These are phyloP conservation scores for Juglanconis juglandina DNA, from an alignment of 2,329 filamentous ascomycete species.

Conservation along the genomic window DNA sequence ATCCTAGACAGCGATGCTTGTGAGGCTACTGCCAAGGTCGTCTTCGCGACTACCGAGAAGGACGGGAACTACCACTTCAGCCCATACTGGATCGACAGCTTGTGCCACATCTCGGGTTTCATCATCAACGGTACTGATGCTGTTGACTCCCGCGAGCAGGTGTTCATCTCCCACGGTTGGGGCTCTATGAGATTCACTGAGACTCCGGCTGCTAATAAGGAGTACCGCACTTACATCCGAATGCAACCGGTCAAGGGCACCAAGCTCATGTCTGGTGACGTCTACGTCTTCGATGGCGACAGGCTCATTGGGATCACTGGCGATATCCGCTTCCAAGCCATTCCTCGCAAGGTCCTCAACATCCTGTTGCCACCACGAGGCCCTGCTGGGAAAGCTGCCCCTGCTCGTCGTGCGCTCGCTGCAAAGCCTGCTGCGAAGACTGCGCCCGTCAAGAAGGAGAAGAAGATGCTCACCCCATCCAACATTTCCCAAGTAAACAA, in stretches of 20 bases:
- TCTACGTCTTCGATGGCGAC: constrained; percentile 52
- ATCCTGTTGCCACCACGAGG: constrained; percentile 62
- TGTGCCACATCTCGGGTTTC: constrained; percentile 59
- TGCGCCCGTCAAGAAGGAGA: constrained; percentile 33
- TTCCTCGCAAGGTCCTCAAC: constrained; percentile 64
- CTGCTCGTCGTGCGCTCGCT: constrained; percentile 27
- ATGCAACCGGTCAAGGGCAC: constrained; percentile 53
- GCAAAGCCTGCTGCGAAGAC: constrained; percentile 29
- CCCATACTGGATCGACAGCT: constrained; percentile 57
- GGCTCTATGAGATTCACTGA: constrained; percentile 49
- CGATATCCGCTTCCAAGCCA: constrained; percentile 64
- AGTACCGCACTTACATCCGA: constrained; percentile 54
- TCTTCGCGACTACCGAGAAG: constrained; percentile 44
- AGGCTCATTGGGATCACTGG: constrained; percentile 45
- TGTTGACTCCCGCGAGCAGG: constrained; percentile 50
- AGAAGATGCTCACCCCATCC: constrained; percentile 42
- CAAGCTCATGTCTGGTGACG: constrained; percentile 52
- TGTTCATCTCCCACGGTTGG: constrained; percentile 61
- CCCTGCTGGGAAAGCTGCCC: constrained; percentile 31
- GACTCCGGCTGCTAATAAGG: constrained; percentile 41
- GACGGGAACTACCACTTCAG: constrained; percentile 54
- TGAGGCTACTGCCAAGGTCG: constrained; percentile 41
- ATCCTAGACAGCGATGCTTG: constrained; percentile 46
- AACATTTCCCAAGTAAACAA: constrained; percentile 49
- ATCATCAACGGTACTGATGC: constrained; percentile 58